These are phyloP conservation scores for Mucor ambiguus DNA, from an alignment of 371 early-diverging fungal genomes.

Conservation along the genomic window DNA sequence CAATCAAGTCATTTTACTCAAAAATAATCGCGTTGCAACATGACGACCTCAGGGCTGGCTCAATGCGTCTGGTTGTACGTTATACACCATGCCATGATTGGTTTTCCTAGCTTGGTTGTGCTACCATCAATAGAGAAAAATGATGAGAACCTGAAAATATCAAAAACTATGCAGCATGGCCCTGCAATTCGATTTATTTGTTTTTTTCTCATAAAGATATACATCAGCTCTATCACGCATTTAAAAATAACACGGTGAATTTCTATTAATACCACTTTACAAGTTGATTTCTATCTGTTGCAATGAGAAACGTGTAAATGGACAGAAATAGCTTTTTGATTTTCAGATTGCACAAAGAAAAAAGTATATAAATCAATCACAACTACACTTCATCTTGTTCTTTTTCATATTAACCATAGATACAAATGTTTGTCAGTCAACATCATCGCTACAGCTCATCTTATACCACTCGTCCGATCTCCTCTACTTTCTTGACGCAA, in stretches of 20 bases:
- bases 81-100: background rate
- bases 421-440: background rate
- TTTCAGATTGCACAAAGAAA: conserved; percentile 8
- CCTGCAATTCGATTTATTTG: background rate
- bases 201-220: background rate
- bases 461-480: background rate
- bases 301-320: conserved; percentile 5
- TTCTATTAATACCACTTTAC: background rate
- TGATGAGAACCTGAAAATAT: background rate
- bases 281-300: background rate
- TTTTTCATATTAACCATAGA: background rate
- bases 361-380: conserved; percentile 2
- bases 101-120: background rate
- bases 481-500: conserved; percentile 12
- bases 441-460: conserved; percentile 7
- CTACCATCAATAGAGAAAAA: background rate
- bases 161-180: background rate
- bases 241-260: background rate
- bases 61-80: background rate
- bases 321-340: conserved; percentile 14
- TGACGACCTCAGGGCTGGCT: background rate
- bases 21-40: background rate
- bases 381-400: background rate
- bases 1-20: background rate
- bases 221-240: background rate